These are phyloP conservation scores for Dentipellis sp. DNA, from an alignment of 768 basidiomycete species.

Conservation along the genomic window DNA sequence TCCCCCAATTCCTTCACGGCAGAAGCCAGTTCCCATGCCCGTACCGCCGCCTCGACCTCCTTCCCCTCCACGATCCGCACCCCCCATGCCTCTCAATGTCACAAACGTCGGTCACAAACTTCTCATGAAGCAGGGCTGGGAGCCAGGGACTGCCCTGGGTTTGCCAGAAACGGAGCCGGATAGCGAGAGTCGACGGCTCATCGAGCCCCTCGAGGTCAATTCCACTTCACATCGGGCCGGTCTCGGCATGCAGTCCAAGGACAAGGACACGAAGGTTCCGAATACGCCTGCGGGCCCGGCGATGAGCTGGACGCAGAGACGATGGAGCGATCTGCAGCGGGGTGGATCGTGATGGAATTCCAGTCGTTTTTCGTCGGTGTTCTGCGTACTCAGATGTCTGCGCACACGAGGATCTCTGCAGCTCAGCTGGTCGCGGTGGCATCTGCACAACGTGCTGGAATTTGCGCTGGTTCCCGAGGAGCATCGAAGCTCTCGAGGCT, in stretches of 20 bases:
- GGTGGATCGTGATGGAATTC: background rate
- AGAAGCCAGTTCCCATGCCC: constrained; percentile 1
- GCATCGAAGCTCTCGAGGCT: background rate
- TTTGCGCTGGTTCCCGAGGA: background rate
- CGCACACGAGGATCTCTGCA: background rate
- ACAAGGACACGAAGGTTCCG: background rate
- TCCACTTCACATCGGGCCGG: constrained; percentile 39
- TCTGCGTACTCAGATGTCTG: background rate
- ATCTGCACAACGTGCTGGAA: background rate
- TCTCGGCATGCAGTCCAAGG: constrained; percentile 33
- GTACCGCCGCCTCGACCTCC: constrained; percentile 9
- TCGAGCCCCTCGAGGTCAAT: constrained; percentile 50
- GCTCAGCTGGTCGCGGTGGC: background rate
- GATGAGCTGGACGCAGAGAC: background rate
- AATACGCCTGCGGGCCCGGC: background rate
- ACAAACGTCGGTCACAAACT: constrained; percentile 62
- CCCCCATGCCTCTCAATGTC: constrained; percentile 39
- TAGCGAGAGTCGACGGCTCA: constrained; percentile 29
- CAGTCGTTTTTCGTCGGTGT: background rate
- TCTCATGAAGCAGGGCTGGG: constrained; percentile 70
- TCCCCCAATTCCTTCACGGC: constrained; percentile 3
- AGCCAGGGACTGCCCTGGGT: constrained; percentile 52
- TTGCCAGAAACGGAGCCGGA: constrained; percentile 12
- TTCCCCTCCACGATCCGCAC: constrained; percentile 24
- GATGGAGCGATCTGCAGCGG: background rate